Conservation (phyloP, 148 eudicot genomes). For the Cornus kousa region DNA sequence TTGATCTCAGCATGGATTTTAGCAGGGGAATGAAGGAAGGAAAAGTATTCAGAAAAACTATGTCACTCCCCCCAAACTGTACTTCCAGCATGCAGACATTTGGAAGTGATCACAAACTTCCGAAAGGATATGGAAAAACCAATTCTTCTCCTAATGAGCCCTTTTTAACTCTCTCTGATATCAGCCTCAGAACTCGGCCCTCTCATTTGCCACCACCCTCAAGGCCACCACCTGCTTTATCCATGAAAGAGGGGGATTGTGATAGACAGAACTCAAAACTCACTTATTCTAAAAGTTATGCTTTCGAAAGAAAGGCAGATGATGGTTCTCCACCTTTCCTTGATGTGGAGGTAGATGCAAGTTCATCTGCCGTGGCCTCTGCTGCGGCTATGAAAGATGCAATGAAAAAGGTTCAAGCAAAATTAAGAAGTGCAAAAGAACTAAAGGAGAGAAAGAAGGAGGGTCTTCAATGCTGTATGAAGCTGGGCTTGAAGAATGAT, state of each 20-base stretch:
- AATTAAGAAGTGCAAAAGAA: slow-evolving; percentile 60
- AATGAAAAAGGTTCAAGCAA: slow-evolving; percentile 62
- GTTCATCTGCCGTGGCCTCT: slow-evolving; percentile 32
- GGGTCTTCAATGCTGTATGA: slow-evolving; percentile 25
- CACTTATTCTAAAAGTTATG: slow-evolving; percentile 41
- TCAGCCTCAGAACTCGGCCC: slow-evolving; percentile 57
- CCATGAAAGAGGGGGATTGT: slow-evolving; percentile 30
- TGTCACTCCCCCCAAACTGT: slow-evolving; percentile 29
- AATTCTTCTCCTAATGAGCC: slow-evolving; percentile 24
- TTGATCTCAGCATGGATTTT: neutral
- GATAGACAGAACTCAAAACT: slow-evolving; percentile 29
- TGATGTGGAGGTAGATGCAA: slow-evolving; percentile 73
- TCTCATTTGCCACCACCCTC: slow-evolving; percentile 66
- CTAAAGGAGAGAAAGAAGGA: slow-evolving; percentile 52
- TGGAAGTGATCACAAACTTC: slow-evolving; percentile 22
- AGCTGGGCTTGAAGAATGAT: slow-evolving; percentile 30
- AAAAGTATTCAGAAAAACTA: slow-evolving; percentile 34
- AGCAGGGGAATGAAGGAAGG: slow-evolving; percentile 15
- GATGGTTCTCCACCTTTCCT: slow-evolving; percentile 48
- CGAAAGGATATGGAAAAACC: slow-evolving; percentile 22
- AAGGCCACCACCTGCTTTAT: slow-evolving; percentile 52
- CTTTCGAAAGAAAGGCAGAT: slow-evolving; percentile 36
- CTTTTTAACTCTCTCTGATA: slow-evolving; percentile 49
- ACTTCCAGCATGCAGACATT: slow-evolving; percentile 12
- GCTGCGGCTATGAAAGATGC: slow-evolving; percentile 48